Conservation (phyloP, 2,329 filamentous ascomycete species). For the Aspergillus felis region DNA sequence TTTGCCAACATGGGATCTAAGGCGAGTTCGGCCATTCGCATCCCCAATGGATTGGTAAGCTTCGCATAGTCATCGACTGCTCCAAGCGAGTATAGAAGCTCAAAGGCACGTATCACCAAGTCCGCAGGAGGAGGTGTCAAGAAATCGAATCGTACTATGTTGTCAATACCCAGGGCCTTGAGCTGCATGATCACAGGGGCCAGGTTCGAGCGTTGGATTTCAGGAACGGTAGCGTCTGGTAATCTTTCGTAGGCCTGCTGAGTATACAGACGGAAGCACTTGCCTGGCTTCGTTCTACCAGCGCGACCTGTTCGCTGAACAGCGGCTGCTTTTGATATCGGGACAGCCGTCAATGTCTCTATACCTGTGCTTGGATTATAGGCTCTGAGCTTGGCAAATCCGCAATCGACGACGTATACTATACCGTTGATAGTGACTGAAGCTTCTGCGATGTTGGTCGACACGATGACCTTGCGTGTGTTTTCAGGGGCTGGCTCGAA, state of each 20-base stretch:
- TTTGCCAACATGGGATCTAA: conserved; percentile 96
- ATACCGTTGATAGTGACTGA: conserved; percentile 93
- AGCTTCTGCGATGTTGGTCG: conserved; percentile 94
- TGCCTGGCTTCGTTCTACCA: conserved; percentile 82
- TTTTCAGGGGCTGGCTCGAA: conserved; percentile 80
- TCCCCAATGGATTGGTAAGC: conserved; percentile 81
- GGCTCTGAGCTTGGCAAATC: conserved; percentile 83
- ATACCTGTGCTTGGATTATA: conserved; percentile 84
- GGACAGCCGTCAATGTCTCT: conserved; percentile 76
- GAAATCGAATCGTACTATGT: conserved; percentile 86
- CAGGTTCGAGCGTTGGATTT: conserved; percentile 88
- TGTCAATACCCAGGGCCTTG: conserved; percentile 92
- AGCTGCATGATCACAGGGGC: conserved; percentile 85
- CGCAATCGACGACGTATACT: conserved; percentile 83
- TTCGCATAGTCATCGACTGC: conserved; percentile 87
- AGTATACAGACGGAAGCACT: conserved; percentile 91
- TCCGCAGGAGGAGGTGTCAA: conserved; percentile 80
- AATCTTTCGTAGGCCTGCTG: conserved; percentile 66
- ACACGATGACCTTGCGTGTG: conserved; percentile 84
- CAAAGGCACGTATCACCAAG: conserved; percentile 78
- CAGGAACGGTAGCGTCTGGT: conserved; percentile 71
- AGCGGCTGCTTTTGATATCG: conserved; percentile 88
- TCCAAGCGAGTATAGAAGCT: conserved; percentile 80
- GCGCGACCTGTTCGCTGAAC: conserved; percentile 86
- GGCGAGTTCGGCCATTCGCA: conserved; percentile 87